Evolutionary conservation across 1,139 yeast genomes (phyloP).

Genomic region (Maudiozyma humilis): DNA sequence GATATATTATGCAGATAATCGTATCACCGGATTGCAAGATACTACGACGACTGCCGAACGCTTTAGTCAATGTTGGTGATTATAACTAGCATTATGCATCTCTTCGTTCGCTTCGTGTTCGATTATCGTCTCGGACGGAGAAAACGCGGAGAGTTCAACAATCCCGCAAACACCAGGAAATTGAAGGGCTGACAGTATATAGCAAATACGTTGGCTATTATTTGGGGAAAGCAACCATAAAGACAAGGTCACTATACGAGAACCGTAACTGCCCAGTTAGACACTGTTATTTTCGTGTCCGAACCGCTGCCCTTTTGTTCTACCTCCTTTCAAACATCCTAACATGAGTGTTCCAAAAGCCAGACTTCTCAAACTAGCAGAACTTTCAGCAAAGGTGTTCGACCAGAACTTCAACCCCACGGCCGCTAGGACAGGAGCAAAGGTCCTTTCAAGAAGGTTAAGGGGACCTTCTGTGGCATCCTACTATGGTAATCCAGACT

Average conservation of each 20-base stretch:
- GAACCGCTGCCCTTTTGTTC: no score
- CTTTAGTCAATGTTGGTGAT: no score
- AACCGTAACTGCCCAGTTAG: no score
- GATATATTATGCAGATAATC: no score
- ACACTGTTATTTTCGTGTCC: no score
- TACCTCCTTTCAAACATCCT: no score
- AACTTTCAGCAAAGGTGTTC: conserved; percentile 54
- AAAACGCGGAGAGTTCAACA: neutral
- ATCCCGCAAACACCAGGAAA: neutral
- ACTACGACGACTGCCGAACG: no score
- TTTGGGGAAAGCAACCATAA: no score
- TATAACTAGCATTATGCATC: neutral
- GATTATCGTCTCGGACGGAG: neutral
- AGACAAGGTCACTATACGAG: no score
- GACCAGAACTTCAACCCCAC: conserved; percentile 63
- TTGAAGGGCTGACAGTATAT: neutral
- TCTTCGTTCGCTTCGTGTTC: neutral
- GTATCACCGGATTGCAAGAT: no score
- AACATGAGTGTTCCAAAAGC: conserved; percentile 32
- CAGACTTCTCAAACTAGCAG: conserved; percentile 47
- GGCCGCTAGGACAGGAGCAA: conserved; percentile 64
- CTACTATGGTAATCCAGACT: conserved; percentile 71
- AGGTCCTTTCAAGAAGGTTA: conserved; percentile 62
- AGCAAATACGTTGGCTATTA: neutral
- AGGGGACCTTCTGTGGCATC: conserved; percentile 65